These are phyloP conservation scores for Epichloe scottii DNA, from an alignment of 2,329 filamentous ascomycete genomes.

Conservation along the genomic window DNA sequence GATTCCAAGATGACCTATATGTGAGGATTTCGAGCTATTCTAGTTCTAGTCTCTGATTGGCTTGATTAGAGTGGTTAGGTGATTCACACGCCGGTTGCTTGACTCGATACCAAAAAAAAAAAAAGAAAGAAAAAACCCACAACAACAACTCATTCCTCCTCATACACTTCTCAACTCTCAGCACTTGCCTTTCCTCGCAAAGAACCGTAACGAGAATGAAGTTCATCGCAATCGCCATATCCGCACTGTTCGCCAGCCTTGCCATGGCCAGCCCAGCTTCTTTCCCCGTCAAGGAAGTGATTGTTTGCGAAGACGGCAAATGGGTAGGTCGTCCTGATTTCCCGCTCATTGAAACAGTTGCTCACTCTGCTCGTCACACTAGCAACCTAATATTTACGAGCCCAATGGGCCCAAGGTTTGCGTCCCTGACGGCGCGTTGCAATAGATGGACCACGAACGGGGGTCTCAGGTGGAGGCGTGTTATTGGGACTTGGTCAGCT, in stretches of 20 bases:
- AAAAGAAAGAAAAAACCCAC: too few species aligned
- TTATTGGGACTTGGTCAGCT: too few species aligned
- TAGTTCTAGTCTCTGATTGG: too few species aligned
- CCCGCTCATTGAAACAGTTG: too few species aligned
- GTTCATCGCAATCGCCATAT: background rate
- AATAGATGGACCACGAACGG: background rate
- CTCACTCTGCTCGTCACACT: background rate
- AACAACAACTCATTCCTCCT: too few species aligned
- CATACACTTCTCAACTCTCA: too few species aligned
- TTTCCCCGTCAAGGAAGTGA: background rate
- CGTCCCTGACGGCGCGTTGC: background rate
- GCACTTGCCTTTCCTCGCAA: background rate
- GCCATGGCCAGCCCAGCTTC: background rate
- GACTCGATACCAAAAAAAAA: too few species aligned
- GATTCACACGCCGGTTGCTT: too few species aligned
- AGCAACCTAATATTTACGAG: background rate
- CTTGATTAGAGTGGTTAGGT: accelerated
- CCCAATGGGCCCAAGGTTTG: background rate
- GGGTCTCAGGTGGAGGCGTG: too few species aligned
- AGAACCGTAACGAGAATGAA: background rate
- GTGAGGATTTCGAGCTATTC: too few species aligned
- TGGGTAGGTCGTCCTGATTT: background rate
- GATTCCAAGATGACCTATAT: too few species aligned
- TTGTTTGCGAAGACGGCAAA: background rate
- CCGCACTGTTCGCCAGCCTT: background rate